Evolutionary conservation across 768 basidiomycete species (phyloP).

Genomic region (Russula compacta): DNA sequence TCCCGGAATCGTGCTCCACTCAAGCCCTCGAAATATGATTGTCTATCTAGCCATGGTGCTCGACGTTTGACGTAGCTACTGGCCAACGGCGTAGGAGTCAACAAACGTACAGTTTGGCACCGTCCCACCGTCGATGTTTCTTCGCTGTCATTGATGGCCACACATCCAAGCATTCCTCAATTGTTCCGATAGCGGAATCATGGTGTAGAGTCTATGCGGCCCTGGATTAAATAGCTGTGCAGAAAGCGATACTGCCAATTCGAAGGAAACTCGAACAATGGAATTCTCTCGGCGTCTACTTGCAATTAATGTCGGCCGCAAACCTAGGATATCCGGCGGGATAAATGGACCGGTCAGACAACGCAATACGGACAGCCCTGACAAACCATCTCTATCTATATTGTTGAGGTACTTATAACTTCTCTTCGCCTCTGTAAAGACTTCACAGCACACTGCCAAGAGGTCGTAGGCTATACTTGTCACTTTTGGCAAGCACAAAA

Average conservation of each 20-base stretch:
- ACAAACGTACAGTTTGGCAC: background rate
- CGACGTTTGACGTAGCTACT: too few species aligned
- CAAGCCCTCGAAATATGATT: too few species aligned
- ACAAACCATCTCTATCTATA: too few species aligned
- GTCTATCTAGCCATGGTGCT: too few species aligned
- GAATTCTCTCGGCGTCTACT: too few species aligned
- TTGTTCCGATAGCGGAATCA: background rate
- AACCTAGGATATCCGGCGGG: background rate
- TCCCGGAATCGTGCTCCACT: too few species aligned
- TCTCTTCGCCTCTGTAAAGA: background rate
- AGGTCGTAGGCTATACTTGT: background rate
- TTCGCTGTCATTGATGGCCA: background rate
- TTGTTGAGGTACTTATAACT: too few species aligned
- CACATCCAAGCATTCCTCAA: background rate
- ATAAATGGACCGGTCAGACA: too few species aligned
- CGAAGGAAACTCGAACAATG: too few species aligned
- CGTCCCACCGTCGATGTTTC: background rate
- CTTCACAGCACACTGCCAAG: background rate
- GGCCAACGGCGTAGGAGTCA: background rate
- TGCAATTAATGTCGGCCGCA: too few species aligned
- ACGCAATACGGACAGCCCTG: too few species aligned
- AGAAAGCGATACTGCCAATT: background rate
- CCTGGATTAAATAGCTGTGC: background rate
- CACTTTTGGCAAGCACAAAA: background rate
- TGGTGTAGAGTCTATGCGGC: background rate